Evolutionary conservation across 331 rosid species (phyloP), one percentile per base, ranked within the genome.

Genomic region (Malus hybrid): DNA sequence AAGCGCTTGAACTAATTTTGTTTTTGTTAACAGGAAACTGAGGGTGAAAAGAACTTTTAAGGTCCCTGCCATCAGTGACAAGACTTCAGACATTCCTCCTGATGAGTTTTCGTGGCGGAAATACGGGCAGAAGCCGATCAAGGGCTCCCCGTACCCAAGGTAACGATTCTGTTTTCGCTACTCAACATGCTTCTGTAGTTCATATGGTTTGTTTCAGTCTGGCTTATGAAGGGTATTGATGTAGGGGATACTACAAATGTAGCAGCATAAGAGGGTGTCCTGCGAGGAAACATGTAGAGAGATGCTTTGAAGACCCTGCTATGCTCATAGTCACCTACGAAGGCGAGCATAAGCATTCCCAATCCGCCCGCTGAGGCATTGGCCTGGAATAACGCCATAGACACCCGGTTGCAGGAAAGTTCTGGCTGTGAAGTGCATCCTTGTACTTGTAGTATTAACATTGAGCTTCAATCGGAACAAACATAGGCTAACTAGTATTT

Each of bases 241-340:
- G 77, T 77, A 92, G 98, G 95, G 99, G 99, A 66, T 95, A 90
- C 83, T 95, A 95, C 33, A 92, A 95, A 78, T 95, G 99, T 80
- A 95, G 99, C 90, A 95, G 98, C 90, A 92, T 89, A 89, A 89
- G 98, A 83, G 99, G 99, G 46, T 92, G 98, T 76, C 97, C 99
- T 13, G 99, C 99, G 13, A 95, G 98, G 86, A 92, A 95, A 81
- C 99, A 92, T 46, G 97, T 95, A 0, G 98, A 95, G 85, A 83
- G 94, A 81, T 90, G 94, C 84, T 79, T 90, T 72, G 96, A 95
- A 71, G 97, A 95, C 55, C 91, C 99, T n/a, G 72, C 96, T 3
- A 95, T 95, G 99, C 96, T 92, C 27, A 78, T 87, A 16, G 94
- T 95, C 74, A 95, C 99, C 65, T 95, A 95, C 73, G 98, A 95